Base-by-base conservation (phyloP, 768 basidiomycete species). In the Boletus reticulatus region DNA sequence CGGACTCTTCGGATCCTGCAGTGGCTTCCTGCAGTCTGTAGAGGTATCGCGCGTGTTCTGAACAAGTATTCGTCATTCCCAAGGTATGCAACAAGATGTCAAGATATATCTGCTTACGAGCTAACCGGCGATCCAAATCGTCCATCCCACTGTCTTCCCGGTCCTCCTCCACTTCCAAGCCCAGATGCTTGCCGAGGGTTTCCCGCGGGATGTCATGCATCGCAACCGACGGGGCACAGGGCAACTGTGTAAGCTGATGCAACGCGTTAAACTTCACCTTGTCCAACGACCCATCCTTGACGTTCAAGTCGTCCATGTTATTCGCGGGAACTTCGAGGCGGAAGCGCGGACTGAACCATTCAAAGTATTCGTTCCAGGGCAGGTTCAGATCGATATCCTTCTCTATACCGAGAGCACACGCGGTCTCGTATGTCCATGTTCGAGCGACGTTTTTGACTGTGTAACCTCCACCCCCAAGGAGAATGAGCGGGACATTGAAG, bases 261-360 rank as follows among this genome's bases (percentile, higher is more conserved):
- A 88, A 67, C 55, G 83, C 73, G 47, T 75, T 68, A 70, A 73
- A 92, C 87, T 88, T 82, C 51, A 95, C 87, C 62, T 78, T 79
- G 54, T 96, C 87, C 34, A 98, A 72, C 29, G 90, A 89, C 11
- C 83, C 83, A 62, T 95, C 89, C 59, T 81, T 83, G 56, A 87
- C 72, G 67, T 98, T 99, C 63, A 91, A 74, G 65, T 98, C 93
- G 57, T 97, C 94, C 89, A 96, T 92, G 66, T 98, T 98, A 65
- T 89, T 98, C 59, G 83, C 80, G 24, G 85, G 80, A 2, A 99
- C 95, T 66, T 98, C 95, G 37, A 99, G 78, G 57, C 94, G 80
- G 72, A 95, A 99, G 57, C 94, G 78, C 16, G 96, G 96, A 0
- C 95, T 97, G 69, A 95, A 98, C 87, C 94, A 99, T 71, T 98